Conservation (phyloP, 352 stramenopile genomes). For the Blastocystis sp. region DNA sequence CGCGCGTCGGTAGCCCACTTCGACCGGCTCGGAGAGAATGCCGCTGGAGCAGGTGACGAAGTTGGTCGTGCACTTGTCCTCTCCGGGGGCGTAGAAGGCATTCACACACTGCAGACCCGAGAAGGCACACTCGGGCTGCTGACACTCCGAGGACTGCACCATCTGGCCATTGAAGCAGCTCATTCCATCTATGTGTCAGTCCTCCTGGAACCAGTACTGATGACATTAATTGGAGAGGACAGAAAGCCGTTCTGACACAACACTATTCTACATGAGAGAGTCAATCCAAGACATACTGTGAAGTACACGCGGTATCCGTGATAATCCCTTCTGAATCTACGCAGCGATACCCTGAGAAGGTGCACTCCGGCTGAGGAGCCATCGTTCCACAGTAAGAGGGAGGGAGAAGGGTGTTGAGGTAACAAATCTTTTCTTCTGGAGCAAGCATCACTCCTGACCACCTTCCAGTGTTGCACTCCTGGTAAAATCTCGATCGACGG, state of each 20-base stretch:
- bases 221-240: conserved; percentile 3
- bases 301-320: conserved; percentile 9
- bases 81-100: not conserved
- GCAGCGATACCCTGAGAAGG: not conserved
- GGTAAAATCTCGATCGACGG: conserved; percentile 14
- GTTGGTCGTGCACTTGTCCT: not conserved
- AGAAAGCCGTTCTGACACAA: conserved; percentile 27
- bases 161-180: conserved; percentile 53
- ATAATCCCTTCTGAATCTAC: not conserved
- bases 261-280: not conserved
- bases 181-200: conserved; percentile 13
- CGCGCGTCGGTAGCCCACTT: not conserved
- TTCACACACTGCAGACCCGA: conserved; percentile 29
- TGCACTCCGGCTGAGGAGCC: conserved; percentile 7
- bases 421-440: conserved; percentile 35
- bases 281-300: not conserved
- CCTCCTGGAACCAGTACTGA: not conserved
- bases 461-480: not conserved
- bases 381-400: not conserved
- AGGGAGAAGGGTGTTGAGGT: not conserved
- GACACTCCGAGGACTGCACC: not conserved
- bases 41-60: conserved; percentile 33
- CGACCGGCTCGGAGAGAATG: conserved; percentile 10
- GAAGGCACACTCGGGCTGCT: conserved; percentile 51
- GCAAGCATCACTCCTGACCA: conserved; percentile 22